Percentiles rank a stretch among this genome's conserved stretches.
These are phyloP conservation scores for Solanum chiquidenum DNA, from an alignment of 257 asterid genomes.

Conservation along the genomic window DNA sequence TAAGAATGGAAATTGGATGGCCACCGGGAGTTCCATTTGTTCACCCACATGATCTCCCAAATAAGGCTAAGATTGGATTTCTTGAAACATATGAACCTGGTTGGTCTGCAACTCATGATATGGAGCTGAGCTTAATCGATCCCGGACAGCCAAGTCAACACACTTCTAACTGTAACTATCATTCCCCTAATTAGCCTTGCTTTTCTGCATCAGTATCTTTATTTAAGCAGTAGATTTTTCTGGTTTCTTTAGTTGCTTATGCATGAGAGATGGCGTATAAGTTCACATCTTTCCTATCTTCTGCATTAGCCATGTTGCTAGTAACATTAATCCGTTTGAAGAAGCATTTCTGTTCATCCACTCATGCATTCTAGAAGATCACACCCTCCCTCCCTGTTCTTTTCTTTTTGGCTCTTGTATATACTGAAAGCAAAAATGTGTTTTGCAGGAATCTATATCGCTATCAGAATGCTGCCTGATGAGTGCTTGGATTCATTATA, in stretches of 20 bases:
- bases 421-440: neutral
- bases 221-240: neutral
- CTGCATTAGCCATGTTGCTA: neutral
- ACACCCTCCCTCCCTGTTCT: neutral
- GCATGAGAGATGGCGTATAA: neutral
- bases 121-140: conserved; percentile 49
- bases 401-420: neutral
- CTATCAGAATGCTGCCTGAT: neutral
- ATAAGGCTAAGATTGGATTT: conserved; percentile 96
- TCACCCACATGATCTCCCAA: conserved; percentile 98
- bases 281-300: neutral
- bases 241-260: neutral
- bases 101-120: conserved; percentile 81
- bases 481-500: neutral
- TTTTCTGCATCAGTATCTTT: neutral
- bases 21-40: conserved; percentile 95
- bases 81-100: conserved; percentile 98
- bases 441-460: neutral
- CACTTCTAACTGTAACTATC: conserved; percentile 24
- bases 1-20: conserved; percentile 96
- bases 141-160: conserved; percentile 24
- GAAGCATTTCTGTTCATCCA: neutral
- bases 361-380: neutral
- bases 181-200: conserved; percentile 8
- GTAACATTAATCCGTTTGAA: neutral